phyloP scores from a whole-genome alignment of 106 monocot species.

The Acanthochlamys bracteata region DNA sequence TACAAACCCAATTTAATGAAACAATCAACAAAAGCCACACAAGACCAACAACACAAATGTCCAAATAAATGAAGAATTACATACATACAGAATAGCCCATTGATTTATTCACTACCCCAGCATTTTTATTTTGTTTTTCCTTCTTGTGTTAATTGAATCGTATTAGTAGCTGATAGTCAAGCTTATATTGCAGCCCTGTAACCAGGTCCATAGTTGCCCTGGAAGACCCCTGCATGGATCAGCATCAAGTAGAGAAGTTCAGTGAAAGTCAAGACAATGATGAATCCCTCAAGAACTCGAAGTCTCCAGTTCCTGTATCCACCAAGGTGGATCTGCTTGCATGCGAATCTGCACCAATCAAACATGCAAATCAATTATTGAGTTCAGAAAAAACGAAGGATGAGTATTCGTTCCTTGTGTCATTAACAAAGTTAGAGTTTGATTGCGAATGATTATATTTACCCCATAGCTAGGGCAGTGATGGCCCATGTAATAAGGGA shows the following conservation, averaged over 20 bases:
- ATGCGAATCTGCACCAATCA: conserved; percentile 17
- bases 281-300: conserved; percentile 29
- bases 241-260: conserved; percentile 26
- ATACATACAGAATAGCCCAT: too few relatives aligned
- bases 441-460: not conserved
- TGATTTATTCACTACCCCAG: too few relatives aligned
- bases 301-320: conserved; percentile 14
- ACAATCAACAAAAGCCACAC: too few relatives aligned
- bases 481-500: conserved; percentile 28
- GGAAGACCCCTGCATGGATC: conserved; percentile 19
- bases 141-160: too few relatives aligned
- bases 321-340: conserved; percentile 27
- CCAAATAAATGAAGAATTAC: too few relatives aligned
- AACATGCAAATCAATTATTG: not conserved
- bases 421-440: too few relatives aligned
- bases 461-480: conserved; percentile 23
- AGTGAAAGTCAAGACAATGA: conserved; percentile 27
- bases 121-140: too few relatives aligned
- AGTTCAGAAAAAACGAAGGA: not conserved
- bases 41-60: too few relatives aligned
- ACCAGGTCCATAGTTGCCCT: conserved; percentile 16
- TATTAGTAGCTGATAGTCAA: too few relatives aligned
- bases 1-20: too few relatives aligned
- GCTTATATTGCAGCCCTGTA: conserved; percentile 12
- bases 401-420: too few relatives aligned